Evolutionary conservation across 2,329 filamentous ascomycete species (phyloP).

Genomic region (Tothia fuscella): DNA sequence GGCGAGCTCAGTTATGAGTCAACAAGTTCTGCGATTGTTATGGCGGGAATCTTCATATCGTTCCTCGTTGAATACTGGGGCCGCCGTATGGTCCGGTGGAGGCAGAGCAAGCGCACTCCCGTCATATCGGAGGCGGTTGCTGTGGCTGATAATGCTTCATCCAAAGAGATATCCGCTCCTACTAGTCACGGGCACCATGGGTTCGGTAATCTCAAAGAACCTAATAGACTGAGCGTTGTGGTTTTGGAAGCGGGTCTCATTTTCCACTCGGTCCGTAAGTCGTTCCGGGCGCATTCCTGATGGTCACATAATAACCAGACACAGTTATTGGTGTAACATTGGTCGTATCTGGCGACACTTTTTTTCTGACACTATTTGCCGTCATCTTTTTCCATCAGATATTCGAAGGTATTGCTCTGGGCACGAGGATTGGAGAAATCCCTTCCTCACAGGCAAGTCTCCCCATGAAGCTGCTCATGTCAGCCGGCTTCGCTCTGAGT

Average conservation of each 20-base stretch:
- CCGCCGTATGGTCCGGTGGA: conserved; percentile 39
- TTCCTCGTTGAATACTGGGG: conserved; percentile 60
- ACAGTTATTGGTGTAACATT: conserved; percentile 52
- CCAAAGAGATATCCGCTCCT: neutral
- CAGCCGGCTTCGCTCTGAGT: conserved; percentile 52
- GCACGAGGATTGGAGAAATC: conserved; percentile 55
- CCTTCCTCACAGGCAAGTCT: conserved; percentile 19
- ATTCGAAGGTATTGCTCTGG: conserved; percentile 66
- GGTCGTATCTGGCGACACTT: conserved; percentile 39
- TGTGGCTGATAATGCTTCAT: neutral
- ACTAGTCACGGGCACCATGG: neutral
- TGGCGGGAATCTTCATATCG: conserved; percentile 62
- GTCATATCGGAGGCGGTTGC: neutral
- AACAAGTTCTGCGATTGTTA: conserved; percentile 57
- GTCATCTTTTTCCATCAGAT: conserved; percentile 71
- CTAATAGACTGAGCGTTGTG: conserved; percentile 46
- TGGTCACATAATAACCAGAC: neutral
- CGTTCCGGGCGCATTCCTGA: neutral
- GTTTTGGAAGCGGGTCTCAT: conserved; percentile 64
- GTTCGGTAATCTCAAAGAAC: neutral
- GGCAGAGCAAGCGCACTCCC: neutral
- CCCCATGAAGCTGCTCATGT: conserved; percentile 48
- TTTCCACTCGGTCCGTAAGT: conserved; percentile 58
- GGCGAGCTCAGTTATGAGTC: conserved; percentile 55
- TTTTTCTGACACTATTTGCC: conserved; percentile 39